Percentiles rank a stretch among this genome's conserved stretches.
phyloP scores from a whole-genome alignment of 2,329 filamentous ascomycete genomes.

The Ramichloridium luteum region DNA sequence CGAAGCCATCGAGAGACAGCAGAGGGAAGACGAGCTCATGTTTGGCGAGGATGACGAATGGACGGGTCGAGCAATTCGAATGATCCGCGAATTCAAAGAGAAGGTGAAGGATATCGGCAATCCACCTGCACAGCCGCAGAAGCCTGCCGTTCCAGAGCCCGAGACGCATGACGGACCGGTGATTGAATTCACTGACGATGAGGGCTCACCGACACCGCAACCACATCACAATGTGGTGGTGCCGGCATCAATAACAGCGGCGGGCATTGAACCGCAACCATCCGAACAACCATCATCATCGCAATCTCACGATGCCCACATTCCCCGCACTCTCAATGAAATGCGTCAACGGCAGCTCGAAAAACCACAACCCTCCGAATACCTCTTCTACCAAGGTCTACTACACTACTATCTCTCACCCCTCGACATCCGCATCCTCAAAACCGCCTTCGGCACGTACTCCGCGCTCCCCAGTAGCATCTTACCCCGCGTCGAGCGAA shows the following conservation, averaged over 20 bases:
- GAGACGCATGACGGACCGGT: constrained; percentile 29
- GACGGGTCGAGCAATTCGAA: constrained; percentile 70
- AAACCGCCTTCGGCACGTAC: constrained; percentile 76
- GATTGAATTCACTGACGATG: constrained; percentile 37
- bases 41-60: constrained; percentile 91
- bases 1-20: constrained; percentile 58
- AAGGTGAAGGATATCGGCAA: constrained; percentile 57
- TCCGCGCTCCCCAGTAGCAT: constrained; percentile 73
- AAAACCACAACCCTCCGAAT: constrained; percentile 41
- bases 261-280: constrained; percentile 14
- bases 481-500: constrained; percentile 74
- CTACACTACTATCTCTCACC: constrained; percentile 84
- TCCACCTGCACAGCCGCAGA: constrained; percentile 42
- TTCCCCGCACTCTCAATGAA: constrained; percentile 34
- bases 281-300: constrained; percentile 6
- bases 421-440: constrained; percentile 83
- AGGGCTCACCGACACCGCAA: constrained; percentile 42
- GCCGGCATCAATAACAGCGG: constrained; percentile 3
- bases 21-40: constrained; percentile 77
- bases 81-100: constrained; percentile 64
- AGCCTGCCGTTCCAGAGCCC: constrained; percentile 32
- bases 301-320: too few relatives aligned
- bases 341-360: constrained; percentile 32
- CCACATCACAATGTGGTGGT: constrained; percentile 12
- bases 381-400: constrained; percentile 79